These are phyloP conservation scores for Fusarium udum DNA, from an alignment of 2,329 filamentous ascomycete genomes.

Conservation along the genomic window DNA sequence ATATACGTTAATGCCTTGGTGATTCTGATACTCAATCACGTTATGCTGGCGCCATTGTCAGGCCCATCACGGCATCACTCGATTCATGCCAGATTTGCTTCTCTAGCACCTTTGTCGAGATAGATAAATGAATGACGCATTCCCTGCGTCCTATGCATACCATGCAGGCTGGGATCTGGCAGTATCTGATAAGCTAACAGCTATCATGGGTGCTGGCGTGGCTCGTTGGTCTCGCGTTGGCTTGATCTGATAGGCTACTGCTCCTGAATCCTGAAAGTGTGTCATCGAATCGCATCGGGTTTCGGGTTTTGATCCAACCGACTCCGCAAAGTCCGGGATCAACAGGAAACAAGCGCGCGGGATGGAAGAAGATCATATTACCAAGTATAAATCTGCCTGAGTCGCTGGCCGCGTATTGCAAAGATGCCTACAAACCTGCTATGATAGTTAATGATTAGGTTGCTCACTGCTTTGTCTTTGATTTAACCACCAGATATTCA, in stretches of 20 bases:
- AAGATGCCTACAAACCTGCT: background rate
- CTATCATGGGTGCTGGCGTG: slow-evolving; percentile 22
- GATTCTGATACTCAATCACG: background rate
- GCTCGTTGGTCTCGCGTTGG: slow-evolving; percentile 11
- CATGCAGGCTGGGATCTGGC: slow-evolving; percentile 31
- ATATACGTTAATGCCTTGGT: background rate
- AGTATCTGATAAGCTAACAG: slow-evolving; percentile 36
- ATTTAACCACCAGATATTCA: background rate
- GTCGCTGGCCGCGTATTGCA: background rate
- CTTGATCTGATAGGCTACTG: slow-evolving; percentile 7
- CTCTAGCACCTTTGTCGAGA: background rate
- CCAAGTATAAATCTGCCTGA: slow-evolving; percentile 10
- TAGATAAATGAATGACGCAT: slow-evolving; percentile 35
- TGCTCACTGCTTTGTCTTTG: background rate
- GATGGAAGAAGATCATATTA: background rate
- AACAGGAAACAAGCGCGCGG: slow-evolving; percentile 10
- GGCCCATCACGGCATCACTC: background rate
- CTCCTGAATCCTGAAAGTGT: background rate
- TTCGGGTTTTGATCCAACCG: slow-evolving; percentile 10
- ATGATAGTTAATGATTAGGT: background rate
- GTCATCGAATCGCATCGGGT: slow-evolving; percentile 10
- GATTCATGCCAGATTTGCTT: slow-evolving; percentile 2
- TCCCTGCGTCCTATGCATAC: slow-evolving; percentile 2
- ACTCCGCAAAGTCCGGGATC: slow-evolving; percentile 30
- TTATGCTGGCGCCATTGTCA: slow-evolving; percentile 3